These are phyloP conservation scores for Aspergillus funiculosus DNA, from an alignment of 495 filamentous ascomycete species.

Conservation along the genomic window DNA sequence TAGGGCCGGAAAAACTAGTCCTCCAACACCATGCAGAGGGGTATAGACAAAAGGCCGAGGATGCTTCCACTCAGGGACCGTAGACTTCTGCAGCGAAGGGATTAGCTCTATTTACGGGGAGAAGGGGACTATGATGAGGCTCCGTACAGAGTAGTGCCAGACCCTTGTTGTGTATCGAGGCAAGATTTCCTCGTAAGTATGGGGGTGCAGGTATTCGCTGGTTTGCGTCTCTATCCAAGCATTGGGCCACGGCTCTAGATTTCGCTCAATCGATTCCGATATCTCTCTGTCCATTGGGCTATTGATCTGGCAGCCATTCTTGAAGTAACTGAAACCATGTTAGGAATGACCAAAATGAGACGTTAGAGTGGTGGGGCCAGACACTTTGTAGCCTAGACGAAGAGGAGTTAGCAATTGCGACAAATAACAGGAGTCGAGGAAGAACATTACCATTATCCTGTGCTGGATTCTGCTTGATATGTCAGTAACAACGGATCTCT, in stretches of 20 bases:
- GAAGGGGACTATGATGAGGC: background rate
- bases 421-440: background rate
- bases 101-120: slow-evolving; percentile 14
- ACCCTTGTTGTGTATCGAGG: slow-evolving; percentile 42
- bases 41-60: slow-evolving; percentile 57
- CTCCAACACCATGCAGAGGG: slow-evolving; percentile 64
- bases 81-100: slow-evolving; percentile 28
- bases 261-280: slow-evolving; percentile 52
- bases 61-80: slow-evolving; percentile 24
- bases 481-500: slow-evolving; percentile 16
- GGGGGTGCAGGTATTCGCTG: slow-evolving; percentile 34
- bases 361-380: slow-evolving; percentile 15
- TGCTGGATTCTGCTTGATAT: slow-evolving; percentile 52
- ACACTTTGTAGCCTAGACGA: slow-evolving; percentile 59
- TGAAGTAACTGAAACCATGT: slow-evolving; percentile 48
- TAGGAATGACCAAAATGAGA: slow-evolving; percentile 8
- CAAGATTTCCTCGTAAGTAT: slow-evolving; percentile 37
- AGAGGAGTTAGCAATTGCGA: background rate
- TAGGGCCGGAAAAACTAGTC: slow-evolving; percentile 41
- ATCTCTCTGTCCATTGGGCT: slow-evolving; percentile 59
- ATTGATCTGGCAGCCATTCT: slow-evolving; percentile 66
- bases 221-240: slow-evolving; percentile 48
- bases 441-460: slow-evolving; percentile 57
- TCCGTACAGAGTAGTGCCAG: slow-evolving; percentile 34
- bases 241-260: slow-evolving; percentile 47